Evolutionary conservation across 1,284 basidiomycete genomes (phyloP), one percentile per base, ranked within the genome.

Genomic region (Ustilago bromivora): DNA sequence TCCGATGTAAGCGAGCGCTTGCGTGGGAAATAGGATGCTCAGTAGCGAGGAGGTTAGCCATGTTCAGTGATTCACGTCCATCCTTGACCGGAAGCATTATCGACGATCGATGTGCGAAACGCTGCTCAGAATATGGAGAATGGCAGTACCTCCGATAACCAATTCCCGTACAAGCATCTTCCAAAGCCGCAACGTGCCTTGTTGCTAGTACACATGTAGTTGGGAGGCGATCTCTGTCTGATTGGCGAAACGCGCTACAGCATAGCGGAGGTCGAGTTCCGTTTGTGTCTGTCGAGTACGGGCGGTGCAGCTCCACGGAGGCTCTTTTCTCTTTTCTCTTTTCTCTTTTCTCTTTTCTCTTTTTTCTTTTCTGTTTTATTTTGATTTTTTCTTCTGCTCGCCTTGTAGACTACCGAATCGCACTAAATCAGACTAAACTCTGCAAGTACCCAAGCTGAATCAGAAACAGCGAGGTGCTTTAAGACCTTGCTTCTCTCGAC

Each of bases 241-340:
- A 23, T 43, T 49, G 28, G 49, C 49, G 28, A 51, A 32, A 51
- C 49, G 31, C 49, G 49, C 28, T 51, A 31, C 23, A 49, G n/a
- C 19, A 7, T n/a, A 49, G 23, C 19, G 19, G 46, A 28, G 5
- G 10, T 49, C 46, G 28, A 51, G 11, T 31, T 13, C 47, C 47
- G 19, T 10, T 19, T 31, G 10, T n/a, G 19, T 23, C 23, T 8
- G 8, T n/a, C 19, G 13, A 23, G 23, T 6, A 12, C 46, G 23
- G 46, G 5, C 4, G 19, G 7, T 11, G 46, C 46, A 23, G 4
- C n/a, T 23, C 46, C 46, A 49, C 19, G 23, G 46, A 49, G 8
- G 8, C n/a, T 11, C n/a, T 31, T 31, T 13, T 46, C 8, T 49
- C 28, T 19, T 49, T 28, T 17, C 12, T 15, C 12, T 15, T 41